Evolutionary conservation across 805 yeast species (phyloP), one percentile per base, ranked within the genome.

Genomic region (Kuraishia hungarica): DNA sequence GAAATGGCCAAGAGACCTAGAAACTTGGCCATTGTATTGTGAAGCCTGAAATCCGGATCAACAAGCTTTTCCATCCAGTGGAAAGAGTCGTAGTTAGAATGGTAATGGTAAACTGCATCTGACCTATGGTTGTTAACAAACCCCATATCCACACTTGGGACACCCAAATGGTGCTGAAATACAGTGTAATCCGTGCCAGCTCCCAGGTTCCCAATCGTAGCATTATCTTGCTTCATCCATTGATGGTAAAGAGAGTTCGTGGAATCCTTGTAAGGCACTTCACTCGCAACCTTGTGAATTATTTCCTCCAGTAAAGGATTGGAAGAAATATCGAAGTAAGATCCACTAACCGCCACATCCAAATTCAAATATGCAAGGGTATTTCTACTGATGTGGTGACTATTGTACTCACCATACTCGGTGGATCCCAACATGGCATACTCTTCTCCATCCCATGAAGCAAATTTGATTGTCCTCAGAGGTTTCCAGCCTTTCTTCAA

Each of bases 111-210:
- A n/a, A 82, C 72, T 4, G 86, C 77, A 64, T 82, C 85, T 2
- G 61, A 60, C 11, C 58, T 54, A 2, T 67, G 68, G 52, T 71
- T 64, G 48, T 64, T 64, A 2, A 52, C 53, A 60, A 77, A 79
- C 8, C 81, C 79, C 54, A 82, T 65, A 53, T 76, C 76, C 11
- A 82, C 74, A 0, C 87, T 76, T 1, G 92, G 88, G 47, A 86
- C 78, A 5, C 90, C 92, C 59, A 85, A 65, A 63, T 81, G 83
- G 61, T 80, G 79, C 65, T 85, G 88, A 60, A 84, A 84, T 10
- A 81, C 82, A 2, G 81, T 74, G 61, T 73, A 79, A 62, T 82
- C 86, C 1, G 84, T 73, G 6, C 80, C 79, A 10, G 81, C 75
- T 2, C 82, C 80, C 15, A 82, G 70, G 21, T 71, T 62, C 2